phyloP scores from a whole-genome alignment of 148 eudicot genomes.

The Nyssa sinensis region DNA sequence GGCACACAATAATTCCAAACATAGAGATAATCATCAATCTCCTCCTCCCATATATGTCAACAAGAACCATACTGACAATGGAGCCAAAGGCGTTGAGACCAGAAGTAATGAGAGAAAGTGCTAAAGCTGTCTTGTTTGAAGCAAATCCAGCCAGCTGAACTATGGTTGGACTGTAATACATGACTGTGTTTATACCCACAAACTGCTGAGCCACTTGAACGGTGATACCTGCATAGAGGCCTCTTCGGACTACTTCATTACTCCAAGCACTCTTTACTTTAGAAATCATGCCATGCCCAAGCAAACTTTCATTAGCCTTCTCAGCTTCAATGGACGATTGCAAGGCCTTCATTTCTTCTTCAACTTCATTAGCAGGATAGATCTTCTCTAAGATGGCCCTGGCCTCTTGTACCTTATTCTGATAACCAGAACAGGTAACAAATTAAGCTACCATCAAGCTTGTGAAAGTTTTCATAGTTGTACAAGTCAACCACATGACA shows the following conservation, averaged over 20 bases:
- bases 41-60: slow-evolving; percentile 82
- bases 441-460: not conserved
- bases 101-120: slow-evolving; percentile 74
- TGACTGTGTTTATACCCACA: slow-evolving; percentile 79
- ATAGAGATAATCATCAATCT: slow-evolving; percentile 66
- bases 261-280: slow-evolving; percentile 51
- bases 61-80: slow-evolving; percentile 63
- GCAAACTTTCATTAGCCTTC: slow-evolving; percentile 38
- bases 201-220: slow-evolving; percentile 81
- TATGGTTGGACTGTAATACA: slow-evolving; percentile 89
- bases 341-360: slow-evolving; percentile 60
- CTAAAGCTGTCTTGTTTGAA: slow-evolving; percentile 73
- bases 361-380: slow-evolving; percentile 59
- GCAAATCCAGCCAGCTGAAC: slow-evolving; percentile 84
- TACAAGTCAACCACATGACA: not conserved
- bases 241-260: slow-evolving; percentile 63
- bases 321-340: slow-evolving; percentile 55
- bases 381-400: slow-evolving; percentile 63
- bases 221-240: slow-evolving; percentile 73
- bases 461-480: not conserved
- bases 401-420: slow-evolving; percentile 59
- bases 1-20: slow-evolving; percentile 62
- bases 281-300: slow-evolving; percentile 33
- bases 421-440: slow-evolving; percentile 3
- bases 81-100: slow-evolving; percentile 80